These are phyloP conservation scores for Plantago elongata DNA, from an alignment of 257 asterid species.

Conservation along the genomic window DNA sequence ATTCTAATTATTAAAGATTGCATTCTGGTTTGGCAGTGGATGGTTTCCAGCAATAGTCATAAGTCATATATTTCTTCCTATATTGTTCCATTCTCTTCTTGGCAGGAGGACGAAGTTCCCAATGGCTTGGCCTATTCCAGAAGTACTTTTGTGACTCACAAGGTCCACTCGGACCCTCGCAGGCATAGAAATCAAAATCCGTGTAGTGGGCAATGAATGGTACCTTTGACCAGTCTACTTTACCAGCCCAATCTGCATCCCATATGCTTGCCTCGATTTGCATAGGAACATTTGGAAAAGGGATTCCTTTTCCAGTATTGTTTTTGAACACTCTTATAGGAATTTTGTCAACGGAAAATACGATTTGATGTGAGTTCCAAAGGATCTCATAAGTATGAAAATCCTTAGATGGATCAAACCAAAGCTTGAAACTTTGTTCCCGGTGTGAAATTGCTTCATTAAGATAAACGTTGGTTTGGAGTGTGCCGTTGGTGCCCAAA, in stretches of 20 bases:
- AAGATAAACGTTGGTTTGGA: slow-evolving; percentile 51
- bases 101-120: not conserved
- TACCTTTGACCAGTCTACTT: not conserved
- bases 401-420: slow-evolving; percentile 55
- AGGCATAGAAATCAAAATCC: no score
- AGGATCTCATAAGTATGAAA: slow-evolving; percentile 45
- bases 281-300: slow-evolving; percentile 20
- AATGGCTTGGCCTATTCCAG: not conserved
- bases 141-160: not conserved
- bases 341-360: slow-evolving; percentile 14
- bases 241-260: not conserved
- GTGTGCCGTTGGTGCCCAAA: slow-evolving; percentile 16
- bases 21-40: not conserved
- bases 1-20: not conserved
- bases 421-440: slow-evolving; percentile 41
- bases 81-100: not conserved
- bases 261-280: slow-evolving; percentile 27
- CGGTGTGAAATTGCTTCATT: slow-evolving; percentile 34
- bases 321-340: slow-evolving; percentile 39
- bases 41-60: not conserved
- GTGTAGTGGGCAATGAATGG: not conserved
- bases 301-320: slow-evolving; percentile 13
- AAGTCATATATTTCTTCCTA: not conserved
- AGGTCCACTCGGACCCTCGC: not conserved
- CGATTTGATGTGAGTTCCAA: slow-evolving; percentile 45